Base-by-base conservation (phyloP, 176 grass and related monocot genomes). In the Avena atlantica region DNA sequence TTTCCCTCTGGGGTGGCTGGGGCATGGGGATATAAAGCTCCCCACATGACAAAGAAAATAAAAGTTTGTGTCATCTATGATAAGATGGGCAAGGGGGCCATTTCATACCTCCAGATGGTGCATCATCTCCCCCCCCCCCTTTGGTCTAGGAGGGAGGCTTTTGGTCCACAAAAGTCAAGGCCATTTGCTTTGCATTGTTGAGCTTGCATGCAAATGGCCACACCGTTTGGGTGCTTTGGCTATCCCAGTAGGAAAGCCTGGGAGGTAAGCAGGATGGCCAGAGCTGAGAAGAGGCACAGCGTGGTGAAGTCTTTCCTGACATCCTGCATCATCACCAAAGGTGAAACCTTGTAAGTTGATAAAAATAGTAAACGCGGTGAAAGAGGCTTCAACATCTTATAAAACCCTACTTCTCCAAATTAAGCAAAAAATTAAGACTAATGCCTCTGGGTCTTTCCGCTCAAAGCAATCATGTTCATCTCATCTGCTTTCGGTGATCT, bases 201-300 rank as follows among this genome's bases (percentile, higher is more conserved):
- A 8, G 55, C 55, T 57, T 57, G 79, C 83, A 70, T 63, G 80
- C 83, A 81, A 63, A 47, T 49, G 86, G 48, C 72, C 49, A 70
- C 57, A 50, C 64, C 37, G 20, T 59, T 59, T 77, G 44, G 79
- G 44, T 34, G 86, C 53, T 66, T 80, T 72, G 15, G 67, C 10
- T 68, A 91, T 90, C 91, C 72, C 88, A 89, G 72, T 69, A 89
- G 60, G 70, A 99, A 82, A 86, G 90, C 83, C 84, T 90, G 92
- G 71, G 89, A 88, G 71, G 89, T 89, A 76, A 94, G 65, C 82
- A 91, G 83, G 91, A 89, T 72, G 70, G 86, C 50, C 58, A 93
- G 11, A 62, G 88, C 86, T 78, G 85, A 90, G 29, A 89, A 64
- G 25, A 91, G 40, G 24, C 69, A 93, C 19, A 90, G 60, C 48